Percentiles rank a stretch among this genome's conserved stretches.
Evolutionary conservation across 2,329 filamentous ascomycete genomes (phyloP).

Genomic region (Trichoderma atroviride): DNA sequence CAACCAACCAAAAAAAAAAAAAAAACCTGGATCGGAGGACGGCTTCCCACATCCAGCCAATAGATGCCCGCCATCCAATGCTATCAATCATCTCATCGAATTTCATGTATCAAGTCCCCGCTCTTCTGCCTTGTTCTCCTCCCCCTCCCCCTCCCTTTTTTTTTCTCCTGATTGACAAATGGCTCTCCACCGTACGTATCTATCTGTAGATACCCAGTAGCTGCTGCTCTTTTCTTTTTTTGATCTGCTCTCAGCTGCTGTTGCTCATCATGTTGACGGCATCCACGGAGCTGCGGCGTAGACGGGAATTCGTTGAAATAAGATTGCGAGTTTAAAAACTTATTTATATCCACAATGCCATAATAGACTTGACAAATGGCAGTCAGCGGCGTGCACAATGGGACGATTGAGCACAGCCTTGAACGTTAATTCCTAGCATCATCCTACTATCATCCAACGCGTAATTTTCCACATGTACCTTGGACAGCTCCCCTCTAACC

Average conservation of each 20-base stretch:
- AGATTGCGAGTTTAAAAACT: neutral
- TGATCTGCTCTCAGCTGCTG: no score
- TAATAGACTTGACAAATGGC: neutral
- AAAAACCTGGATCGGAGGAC: neutral
- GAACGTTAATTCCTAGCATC: conserved; percentile 6
- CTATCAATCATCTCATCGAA: neutral
- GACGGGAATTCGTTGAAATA: neutral
- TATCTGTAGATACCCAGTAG: neutral
- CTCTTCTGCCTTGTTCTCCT: conserved; percentile 13
- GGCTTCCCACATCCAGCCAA: neutral
- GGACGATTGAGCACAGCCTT: neutral
- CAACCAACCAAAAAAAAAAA: neutral
- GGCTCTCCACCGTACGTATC: neutral
- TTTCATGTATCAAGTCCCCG: neutral
- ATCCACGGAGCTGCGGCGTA: neutral
- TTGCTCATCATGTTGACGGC: neutral
- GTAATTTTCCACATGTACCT: neutral
- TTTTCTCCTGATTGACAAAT: neutral
- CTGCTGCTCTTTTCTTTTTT: neutral
- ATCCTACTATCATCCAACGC: neutral
- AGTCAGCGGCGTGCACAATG: neutral
- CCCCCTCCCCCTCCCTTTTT: neutral
- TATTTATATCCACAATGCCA: neutral
- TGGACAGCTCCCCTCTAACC: neutral
- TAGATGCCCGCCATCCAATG: neutral